Base-by-base conservation (phyloP, 129 eudicot genomes). In the Flaveria brownii region DNA sequence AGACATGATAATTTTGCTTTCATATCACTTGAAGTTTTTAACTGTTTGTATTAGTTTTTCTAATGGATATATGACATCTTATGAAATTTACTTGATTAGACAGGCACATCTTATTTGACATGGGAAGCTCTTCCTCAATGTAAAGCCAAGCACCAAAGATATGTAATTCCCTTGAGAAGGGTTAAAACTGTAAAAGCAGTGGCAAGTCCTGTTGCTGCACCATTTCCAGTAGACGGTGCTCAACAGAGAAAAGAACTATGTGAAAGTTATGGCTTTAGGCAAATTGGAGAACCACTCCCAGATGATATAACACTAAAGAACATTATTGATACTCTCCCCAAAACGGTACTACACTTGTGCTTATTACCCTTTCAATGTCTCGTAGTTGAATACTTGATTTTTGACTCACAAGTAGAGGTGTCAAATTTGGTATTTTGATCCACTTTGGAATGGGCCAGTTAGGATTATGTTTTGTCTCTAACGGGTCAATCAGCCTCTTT, bases 271-370 rank as follows among this genome's bases (percentile, higher is more conserved):
- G 98, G 97, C 47, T 94, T 94, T 71, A 79, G 89, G 68, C 82
- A 94, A 86, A 94, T 94, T 80, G 93, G 90, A 49, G 93, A 94
- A 85, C 93, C 90, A 16, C 96, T 94, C 54, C 97, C 97, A 0
- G 98, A 87, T 42, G 80, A 86, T 76, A 78, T 94, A 57, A 91
- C 96, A 26, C 68, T 94, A 86, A 94, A 87, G 86, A 90, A 89
- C 65, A 84, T 94, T 14, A 70, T 87, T 33, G 92, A 88, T 23
- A 82, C 92, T 16, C 93, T 94, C 55, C 98, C 98, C 16, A 86
- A 78, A 75, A 66, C 86, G 86, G 96, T 90, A 81, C 55, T 61
- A 80, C 83, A 65, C 75, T 20, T 18, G 52, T 50, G 16, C 51
- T 69, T 69, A 68, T 41, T 26, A 6, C 22, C 33, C 4, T 46